Percentiles rank a stretch among this genome's conserved stretches.
These are phyloP conservation scores for Corynascus novoguineensis DNA, from an alignment of 495 filamentous ascomycete species.

Conservation along the genomic window DNA sequence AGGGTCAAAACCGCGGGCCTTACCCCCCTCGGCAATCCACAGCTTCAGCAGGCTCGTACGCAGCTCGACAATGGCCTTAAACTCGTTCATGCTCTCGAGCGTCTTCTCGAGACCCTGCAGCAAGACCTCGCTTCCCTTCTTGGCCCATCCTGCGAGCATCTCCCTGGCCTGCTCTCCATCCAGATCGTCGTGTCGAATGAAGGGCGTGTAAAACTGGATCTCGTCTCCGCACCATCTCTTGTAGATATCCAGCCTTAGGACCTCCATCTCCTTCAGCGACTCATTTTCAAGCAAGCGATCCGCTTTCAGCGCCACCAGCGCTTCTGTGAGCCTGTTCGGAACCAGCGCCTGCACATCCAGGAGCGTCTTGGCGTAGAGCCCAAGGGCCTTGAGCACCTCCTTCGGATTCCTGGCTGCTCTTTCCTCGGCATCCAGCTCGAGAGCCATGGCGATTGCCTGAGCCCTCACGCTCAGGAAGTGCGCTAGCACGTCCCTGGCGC, in stretches of 20 bases:
- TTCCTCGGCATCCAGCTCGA: slow-evolving; percentile 41
- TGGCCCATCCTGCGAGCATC: slow-evolving; percentile 68
- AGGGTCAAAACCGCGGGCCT: slow-evolving; percentile 50
- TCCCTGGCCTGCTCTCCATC: slow-evolving; percentile 57
- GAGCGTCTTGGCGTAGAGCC: slow-evolving; percentile 71
- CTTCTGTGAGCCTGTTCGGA: slow-evolving; percentile 64
- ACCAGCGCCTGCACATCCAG: slow-evolving; percentile 68
- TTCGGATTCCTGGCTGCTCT: slow-evolving; percentile 26
- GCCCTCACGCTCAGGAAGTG: slow-evolving; percentile 75
- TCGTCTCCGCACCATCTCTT: slow-evolving; percentile 78
- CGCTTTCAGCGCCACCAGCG: slow-evolving; percentile 62
- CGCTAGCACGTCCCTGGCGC: slow-evolving; percentile 69
- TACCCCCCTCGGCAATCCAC: slow-evolving; percentile 59
- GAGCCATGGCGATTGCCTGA: slow-evolving; percentile 56
- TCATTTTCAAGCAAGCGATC: slow-evolving; percentile 64
- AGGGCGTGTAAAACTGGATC: slow-evolving; percentile 81
- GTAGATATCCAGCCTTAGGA: slow-evolving; percentile 75
- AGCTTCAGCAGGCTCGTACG: slow-evolving; percentile 63
- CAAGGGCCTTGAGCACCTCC: slow-evolving; percentile 57
- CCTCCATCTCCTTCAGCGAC: slow-evolving; percentile 57
- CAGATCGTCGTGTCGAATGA: slow-evolving; percentile 79
- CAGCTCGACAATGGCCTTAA: slow-evolving; percentile 61
- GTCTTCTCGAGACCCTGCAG: slow-evolving; percentile 52
- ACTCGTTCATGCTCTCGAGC: slow-evolving; percentile 53
- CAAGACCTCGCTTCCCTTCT: slow-evolving; percentile 59